Base-by-base conservation (phyloP, 1,284 basidiomycete genomes). In the Xerocomus amazonicus region DNA sequence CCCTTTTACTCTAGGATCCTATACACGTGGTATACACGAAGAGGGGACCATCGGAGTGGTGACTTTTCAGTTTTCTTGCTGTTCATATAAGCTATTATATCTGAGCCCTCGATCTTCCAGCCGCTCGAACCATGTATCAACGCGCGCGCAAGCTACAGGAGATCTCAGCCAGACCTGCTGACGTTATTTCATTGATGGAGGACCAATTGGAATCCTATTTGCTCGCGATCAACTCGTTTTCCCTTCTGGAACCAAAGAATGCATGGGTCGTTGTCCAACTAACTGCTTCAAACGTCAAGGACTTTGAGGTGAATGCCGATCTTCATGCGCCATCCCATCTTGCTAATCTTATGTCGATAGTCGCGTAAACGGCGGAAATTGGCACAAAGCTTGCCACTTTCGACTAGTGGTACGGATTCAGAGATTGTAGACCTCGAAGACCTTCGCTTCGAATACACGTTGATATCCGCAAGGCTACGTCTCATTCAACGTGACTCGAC, bases 111-210 rank as follows among this genome's bases (percentile, higher is more conserved):
- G 56, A 55, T 52, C 52, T 54, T 51, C 45, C 61, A 95, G 93
- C 93, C 47, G 90, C 90, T 10, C 78, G 89, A 48, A 86, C 86
- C 19, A 98, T 99, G 95, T 98, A 97, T 68, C 90, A 94, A 60
- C 87, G 93, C 53, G 93, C 90, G 14, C 79, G 87, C 51, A 87
- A 91, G 58, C 71, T 97, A 9, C 82, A 80, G 45, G 81, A 83
- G 42, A 68, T 84, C 39, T 71, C 76, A 53, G 69, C 66, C 46
- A 70, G 73, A 37, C 73, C 79, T 51, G 60, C 72, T 33, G 71
- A 81, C 29, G 81, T 86, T 57, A 68, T 81, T 28, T 75, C 79
- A 14, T 61, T 88, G 44, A 81, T 83, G 31, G 82, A 85, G 55
- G 80, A 89, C 58, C 91, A 94, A 66, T 79, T 92, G 26, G 80